A percentile compares a stretch with the other conserved stretches of the same genome.
phyloP scores from a whole-genome alignment of 805 yeast genomes.

The Yarrowia bubula region DNA sequence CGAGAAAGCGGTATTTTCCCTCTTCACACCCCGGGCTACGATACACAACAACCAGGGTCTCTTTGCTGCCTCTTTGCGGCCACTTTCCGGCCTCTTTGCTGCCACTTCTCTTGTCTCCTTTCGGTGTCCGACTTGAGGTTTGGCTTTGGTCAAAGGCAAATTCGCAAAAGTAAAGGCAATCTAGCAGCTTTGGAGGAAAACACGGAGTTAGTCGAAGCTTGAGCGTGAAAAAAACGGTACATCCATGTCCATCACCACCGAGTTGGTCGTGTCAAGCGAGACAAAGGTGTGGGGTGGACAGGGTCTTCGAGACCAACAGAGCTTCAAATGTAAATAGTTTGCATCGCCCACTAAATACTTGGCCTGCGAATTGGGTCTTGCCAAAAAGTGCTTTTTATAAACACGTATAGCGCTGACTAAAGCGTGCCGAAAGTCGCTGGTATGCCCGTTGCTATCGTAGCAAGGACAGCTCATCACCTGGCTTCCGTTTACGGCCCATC shows the following conservation, averaged over 20 bases:
- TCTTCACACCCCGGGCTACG: not conserved
- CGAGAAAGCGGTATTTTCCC: not conserved
- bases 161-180: not conserved
- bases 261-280: not conserved
- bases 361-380: no score
- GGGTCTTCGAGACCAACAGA: not conserved
- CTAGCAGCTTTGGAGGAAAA: not conserved
- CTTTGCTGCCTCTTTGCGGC: no score
- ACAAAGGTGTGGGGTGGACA: constrained; percentile 4
- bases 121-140: not conserved
- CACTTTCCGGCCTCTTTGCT: no score
- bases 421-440: no score
- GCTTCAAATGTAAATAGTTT: no score
- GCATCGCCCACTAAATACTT: no score
- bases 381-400: no score
- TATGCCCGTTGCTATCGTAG: no score
- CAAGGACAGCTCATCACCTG: not conserved
- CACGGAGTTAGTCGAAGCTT: constrained; percentile 4
- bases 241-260: not conserved
- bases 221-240: not conserved
- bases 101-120: not conserved
- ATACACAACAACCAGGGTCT: no score
- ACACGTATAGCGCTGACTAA: no score
- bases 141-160: not conserved
- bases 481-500: not conserved